These are phyloP conservation scores for Conticribra weissflogii DNA, from an alignment of 108 stramenopile species.

Conservation along the genomic window DNA sequence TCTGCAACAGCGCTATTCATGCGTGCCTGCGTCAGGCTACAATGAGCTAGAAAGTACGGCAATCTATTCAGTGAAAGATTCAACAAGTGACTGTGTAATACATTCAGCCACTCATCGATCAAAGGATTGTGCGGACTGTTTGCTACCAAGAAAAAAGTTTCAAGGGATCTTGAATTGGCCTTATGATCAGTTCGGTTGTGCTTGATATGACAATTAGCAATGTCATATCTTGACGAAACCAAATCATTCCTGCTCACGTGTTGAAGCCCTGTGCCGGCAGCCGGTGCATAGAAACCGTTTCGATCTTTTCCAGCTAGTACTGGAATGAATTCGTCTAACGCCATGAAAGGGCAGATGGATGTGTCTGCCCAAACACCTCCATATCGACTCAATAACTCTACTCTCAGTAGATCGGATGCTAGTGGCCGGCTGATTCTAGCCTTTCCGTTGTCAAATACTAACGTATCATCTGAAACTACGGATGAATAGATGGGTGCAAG, in stretches of 20 bases:
- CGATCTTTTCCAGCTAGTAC: not conserved
- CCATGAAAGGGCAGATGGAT: conserved; percentile 3
- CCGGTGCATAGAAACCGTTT: not conserved
- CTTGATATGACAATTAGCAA: no score
- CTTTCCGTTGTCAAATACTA: no score
- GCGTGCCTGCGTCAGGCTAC: conserved; percentile 1
- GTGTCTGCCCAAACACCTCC: conserved; percentile 11
- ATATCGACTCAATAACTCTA: conserved; percentile 11
- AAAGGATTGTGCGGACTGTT: conserved; percentile 2
- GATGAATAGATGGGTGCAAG: not conserved
- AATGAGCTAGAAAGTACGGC: conserved; percentile 3
- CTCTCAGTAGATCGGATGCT: not conserved
- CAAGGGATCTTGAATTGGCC: not conserved
- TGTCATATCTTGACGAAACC: no score
- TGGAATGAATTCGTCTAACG: conserved; percentile 5
- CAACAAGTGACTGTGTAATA: not conserved
- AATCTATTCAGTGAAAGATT: not conserved
- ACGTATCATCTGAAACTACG: not conserved
- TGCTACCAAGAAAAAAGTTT: conserved; percentile 2
- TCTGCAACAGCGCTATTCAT: not conserved
- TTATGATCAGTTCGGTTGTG: not conserved
- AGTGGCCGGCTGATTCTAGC: no score
- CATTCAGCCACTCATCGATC: conserved; percentile 11
- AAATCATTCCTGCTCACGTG: no score
- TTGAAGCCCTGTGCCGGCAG: no score